A percentile compares a stretch with the other conserved stretches of the same genome.
These are phyloP conservation scores for Podila verticillata DNA, from an alignment of 192 early-diverging fungal species.

Conservation along the genomic window DNA sequence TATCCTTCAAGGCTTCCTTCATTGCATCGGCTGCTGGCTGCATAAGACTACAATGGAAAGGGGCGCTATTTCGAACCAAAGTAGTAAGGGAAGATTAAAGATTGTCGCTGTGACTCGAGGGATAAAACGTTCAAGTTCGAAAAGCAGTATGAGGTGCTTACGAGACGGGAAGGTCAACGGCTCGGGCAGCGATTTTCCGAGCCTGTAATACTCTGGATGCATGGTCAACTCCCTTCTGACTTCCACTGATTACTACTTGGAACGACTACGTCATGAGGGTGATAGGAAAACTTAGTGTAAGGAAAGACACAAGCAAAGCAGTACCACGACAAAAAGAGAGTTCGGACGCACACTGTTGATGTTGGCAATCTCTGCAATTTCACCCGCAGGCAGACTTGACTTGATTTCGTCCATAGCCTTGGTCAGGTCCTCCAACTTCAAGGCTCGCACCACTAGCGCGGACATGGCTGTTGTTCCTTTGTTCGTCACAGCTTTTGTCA, in stretches of 20 bases:
- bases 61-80: slow-evolving; percentile 60
- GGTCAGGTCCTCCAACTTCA: slow-evolving; percentile 77
- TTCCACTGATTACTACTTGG: slow-evolving; percentile 94
- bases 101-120: too few relatives aligned
- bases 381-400: slow-evolving; percentile 67
- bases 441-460: slow-evolving; percentile 82
- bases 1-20: slow-evolving; percentile 71
- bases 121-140: too few relatives aligned
- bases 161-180: slow-evolving; percentile 91
- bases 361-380: slow-evolving; percentile 80
- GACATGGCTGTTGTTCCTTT: slow-evolving; percentile 84
- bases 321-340: background rate
- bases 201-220: slow-evolving; percentile 85
- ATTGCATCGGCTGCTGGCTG: slow-evolving; percentile 82
- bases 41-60: slow-evolving; percentile 97
- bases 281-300: slow-evolving; percentile 49
- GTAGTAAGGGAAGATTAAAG: background rate
- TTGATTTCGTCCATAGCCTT: slow-evolving; percentile 72
- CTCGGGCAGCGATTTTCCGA: slow-evolving; percentile 84
- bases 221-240: slow-evolving; percentile 82
- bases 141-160: slow-evolving; percentile 31
- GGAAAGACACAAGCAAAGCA: background rate
- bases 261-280: slow-evolving; percentile 54
- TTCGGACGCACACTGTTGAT: slow-evolving; percentile 24
- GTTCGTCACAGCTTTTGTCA: slow-evolving; percentile 81